phyloP scores from a whole-genome alignment of 176 grass and related monocot genomes.

The Calamus simplicifolius region DNA sequence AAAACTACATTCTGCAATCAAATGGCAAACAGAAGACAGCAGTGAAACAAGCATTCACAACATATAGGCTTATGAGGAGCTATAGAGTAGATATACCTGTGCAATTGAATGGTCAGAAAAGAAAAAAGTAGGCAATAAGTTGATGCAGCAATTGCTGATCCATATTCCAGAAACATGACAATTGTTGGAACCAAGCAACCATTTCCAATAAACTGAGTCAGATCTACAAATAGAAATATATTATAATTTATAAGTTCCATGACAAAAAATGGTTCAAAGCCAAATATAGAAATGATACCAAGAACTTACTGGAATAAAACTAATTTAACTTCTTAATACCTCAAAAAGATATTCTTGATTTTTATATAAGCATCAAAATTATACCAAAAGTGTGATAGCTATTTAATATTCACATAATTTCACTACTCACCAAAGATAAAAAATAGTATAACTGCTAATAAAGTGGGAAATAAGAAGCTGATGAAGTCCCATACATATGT shows the following conservation, averaged over 20 bases:
- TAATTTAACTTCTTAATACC: too few relatives aligned
- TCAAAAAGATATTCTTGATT: too few relatives aligned
- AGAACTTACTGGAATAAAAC: too few relatives aligned
- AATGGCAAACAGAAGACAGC: background rate
- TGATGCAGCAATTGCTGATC: conserved; percentile 35
- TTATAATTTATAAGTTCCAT: background rate
- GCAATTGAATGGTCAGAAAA: conserved; percentile 42
- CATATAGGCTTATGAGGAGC: background rate
- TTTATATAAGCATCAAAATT: too few relatives aligned
- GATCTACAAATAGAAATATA: conserved; percentile 9
- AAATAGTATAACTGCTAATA: conserved; percentile 33
- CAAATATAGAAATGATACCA: too few relatives aligned
- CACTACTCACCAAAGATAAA: conserved; percentile 36
- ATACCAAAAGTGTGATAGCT: too few relatives aligned
- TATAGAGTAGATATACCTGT: conserved; percentile 28
- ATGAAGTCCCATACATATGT: conserved; percentile 49
- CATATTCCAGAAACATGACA: conserved; percentile 33
- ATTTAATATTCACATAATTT: background rate
- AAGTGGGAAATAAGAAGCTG: conserved; percentile 40
- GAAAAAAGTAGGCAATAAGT: conserved; percentile 49
- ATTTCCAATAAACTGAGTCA: conserved; percentile 46
- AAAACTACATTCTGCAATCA: conserved; percentile 42
- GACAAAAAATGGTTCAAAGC: too few relatives aligned
- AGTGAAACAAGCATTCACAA: background rate
- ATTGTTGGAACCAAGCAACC: conserved; percentile 34